Conservation (phyloP, 768 basidiomycete genomes). For the Amanita rimosa region DNA sequence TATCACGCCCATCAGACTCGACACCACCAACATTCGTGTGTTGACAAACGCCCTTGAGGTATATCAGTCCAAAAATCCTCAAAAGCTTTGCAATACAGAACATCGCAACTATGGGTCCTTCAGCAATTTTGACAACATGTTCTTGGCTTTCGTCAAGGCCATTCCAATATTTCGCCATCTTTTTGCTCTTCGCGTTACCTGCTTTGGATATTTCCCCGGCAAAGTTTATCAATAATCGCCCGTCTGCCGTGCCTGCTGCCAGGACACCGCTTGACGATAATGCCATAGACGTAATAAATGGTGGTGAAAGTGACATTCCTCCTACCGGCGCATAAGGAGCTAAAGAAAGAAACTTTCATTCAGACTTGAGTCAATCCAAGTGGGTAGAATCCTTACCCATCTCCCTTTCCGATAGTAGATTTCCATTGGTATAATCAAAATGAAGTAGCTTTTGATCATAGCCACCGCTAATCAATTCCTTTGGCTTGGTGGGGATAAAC, state of each 20-base stretch:
- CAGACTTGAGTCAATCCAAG: not conserved
- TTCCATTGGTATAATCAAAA: conserved; percentile 49
- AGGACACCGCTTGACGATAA: conserved; percentile 48
- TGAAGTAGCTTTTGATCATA: conserved; percentile 64
- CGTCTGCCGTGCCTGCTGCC: conserved; percentile 69
- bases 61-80: conserved; percentile 3
- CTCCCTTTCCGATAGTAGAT: conserved; percentile 43
- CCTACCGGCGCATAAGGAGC: conserved; percentile 28
- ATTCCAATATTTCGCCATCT: conserved; percentile 56
- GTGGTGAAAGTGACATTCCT: conserved; percentile 56
- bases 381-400: conserved; percentile 31
- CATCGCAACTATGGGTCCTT: conserved; percentile 69
- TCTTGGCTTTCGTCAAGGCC: conserved; percentile 44
- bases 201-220: conserved; percentile 46
- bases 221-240: conserved; percentile 56
- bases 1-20: conserved; percentile 52
- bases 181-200: conserved; percentile 28
- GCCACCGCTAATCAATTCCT: conserved; percentile 67
- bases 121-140: conserved; percentile 38
- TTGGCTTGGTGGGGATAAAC: conserved; percentile 62
- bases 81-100: conserved; percentile 20
- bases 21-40: conserved; percentile 34
- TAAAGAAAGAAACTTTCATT: no score
- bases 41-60: conserved; percentile 37
- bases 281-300: conserved; percentile 58